Conservation (phyloP, 768 basidiomycete genomes). For the Lentinula lateritia region DNA sequence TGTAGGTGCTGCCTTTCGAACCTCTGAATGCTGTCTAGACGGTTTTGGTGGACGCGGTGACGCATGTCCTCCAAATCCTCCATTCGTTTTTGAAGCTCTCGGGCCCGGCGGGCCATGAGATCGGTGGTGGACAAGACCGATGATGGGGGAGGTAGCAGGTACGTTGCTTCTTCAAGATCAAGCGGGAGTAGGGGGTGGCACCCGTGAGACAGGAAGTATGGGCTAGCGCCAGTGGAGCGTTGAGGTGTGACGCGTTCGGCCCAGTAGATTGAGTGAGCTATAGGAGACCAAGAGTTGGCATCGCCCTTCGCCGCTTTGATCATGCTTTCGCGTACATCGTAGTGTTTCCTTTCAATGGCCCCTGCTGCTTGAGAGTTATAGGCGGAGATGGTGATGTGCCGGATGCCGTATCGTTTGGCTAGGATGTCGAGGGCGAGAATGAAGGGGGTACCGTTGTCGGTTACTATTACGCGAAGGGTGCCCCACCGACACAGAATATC, state of each 20-base stretch:
- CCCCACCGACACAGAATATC: conserved; percentile 21
- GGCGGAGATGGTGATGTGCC: conserved; percentile 22
- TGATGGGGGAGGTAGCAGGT: not conserved
- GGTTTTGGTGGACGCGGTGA: conserved; percentile 10
- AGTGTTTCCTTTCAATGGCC: not conserved
- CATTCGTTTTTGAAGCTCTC: conserved; percentile 20
- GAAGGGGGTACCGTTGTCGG: conserved; percentile 24
- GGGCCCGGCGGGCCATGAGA: conserved; percentile 16
- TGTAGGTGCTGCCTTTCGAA: conserved; percentile 16
- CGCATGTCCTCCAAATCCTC: conserved; percentile 16
- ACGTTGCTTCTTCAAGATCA: not conserved
- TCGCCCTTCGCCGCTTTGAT: not conserved
- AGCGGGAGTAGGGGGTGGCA: not conserved
- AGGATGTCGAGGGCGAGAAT: conserved; percentile 9
- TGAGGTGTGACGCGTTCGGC: not conserved
- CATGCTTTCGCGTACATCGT: not conserved
- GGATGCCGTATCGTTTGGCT: conserved; percentile 12
- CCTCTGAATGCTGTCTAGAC: conserved; percentile 1
- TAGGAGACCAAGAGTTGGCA: not conserved
- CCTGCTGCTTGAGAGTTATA: conserved; percentile 23
- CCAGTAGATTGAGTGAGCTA: not conserved
- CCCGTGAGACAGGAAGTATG: not conserved
- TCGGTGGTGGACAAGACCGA: conserved; percentile 12
- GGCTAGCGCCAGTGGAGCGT: not conserved
- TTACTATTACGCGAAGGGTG: conserved; percentile 18